Evolutionary conservation across 441 rosid genomes (phyloP), one percentile per base, ranked within the genome.

Genomic region (Croton laevigatus): DNA sequence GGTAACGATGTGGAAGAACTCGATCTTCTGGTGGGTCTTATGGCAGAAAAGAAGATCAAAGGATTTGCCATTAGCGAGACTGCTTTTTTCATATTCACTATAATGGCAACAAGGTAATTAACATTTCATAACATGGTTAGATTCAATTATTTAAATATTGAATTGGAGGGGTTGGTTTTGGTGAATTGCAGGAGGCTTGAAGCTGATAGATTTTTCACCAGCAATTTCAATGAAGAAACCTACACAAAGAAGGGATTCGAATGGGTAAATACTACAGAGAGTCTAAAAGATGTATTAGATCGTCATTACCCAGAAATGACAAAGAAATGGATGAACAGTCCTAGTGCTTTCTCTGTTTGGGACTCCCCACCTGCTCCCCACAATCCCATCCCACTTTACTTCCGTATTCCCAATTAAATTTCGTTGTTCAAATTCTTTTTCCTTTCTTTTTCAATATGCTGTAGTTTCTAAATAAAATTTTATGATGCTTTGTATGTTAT

Each of bases 51-150:
- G 76, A 91, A 85, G 46, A 86, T 87, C 75, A 84, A 80, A 62
- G 97, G 92, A 0, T 91, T 91, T 58, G 91, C 93, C 64, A 91
- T 89, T 3, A 88, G 93, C 59, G 92, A 89, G 64, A 88, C 95
- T 1, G 88, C 91, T 8, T 89, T 91, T 52, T 27, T 79, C 63
- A 76, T 86, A 62, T 91, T 91, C 75, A 66, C 89, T 6, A 2
- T 87, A 37, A 86, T 86, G 82, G 92, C 94, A 45, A 44, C 82
- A 37, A 88, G 93, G 93, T 79, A 78, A 38, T n/a, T 16, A 4
- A 9, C 44, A 27, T 27, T 27, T 2, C 32, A 27, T 27, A 27
- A 27, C 32, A 27, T 27, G 32, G 1, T 27, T 27, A 27, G 32
- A 27, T 27, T 27, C 32, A 2, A 27, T 27, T 27, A 27, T 27